Evolutionary conservation across 805 yeast genomes (phyloP).

Genomic region (Yarrowia deformans): DNA sequence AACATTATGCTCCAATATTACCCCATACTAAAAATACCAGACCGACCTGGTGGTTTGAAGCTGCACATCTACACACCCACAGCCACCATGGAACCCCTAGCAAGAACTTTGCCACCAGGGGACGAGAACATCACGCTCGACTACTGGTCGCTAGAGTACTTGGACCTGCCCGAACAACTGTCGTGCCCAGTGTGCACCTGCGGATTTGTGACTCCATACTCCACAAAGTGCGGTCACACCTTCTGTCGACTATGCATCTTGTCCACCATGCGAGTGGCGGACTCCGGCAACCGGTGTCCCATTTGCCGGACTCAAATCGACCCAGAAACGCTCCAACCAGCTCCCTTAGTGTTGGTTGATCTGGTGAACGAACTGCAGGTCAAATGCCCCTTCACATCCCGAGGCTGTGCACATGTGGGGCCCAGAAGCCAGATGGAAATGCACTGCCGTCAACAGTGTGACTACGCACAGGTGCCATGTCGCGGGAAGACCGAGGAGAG

Average conservation of each 20-base stretch:
- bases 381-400: slow-evolving; percentile 57
- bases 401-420: slow-evolving; percentile 67
- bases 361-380: slow-evolving; percentile 68
- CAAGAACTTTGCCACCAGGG: slow-evolving; percentile 21
- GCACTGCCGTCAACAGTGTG: slow-evolving; percentile 57
- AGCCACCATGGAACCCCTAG: slow-evolving; percentile 9
- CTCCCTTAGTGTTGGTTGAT: slow-evolving; percentile 66
- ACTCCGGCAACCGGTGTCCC: slow-evolving; percentile 35
- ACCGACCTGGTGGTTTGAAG: neutral
- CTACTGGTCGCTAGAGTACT: slow-evolving; percentile 47
- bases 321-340: slow-evolving; percentile 46
- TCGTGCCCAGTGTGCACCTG: slow-evolving; percentile 71
- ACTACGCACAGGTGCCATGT: slow-evolving; percentile 53
- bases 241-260: slow-evolving; percentile 64
- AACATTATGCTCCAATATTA: slow-evolving; percentile 23
- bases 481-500: slow-evolving; percentile 40
- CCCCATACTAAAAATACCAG: slow-evolving; percentile 19
- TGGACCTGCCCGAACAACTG: slow-evolving; percentile 46
- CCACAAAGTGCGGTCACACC: slow-evolving; percentile 73
- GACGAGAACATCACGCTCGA: slow-evolving; percentile 43
- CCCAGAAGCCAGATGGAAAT: slow-evolving; percentile 64
- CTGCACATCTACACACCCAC: neutral
- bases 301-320: slow-evolving; percentile 30
- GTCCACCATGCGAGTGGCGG: slow-evolving; percentile 42
- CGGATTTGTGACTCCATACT: slow-evolving; percentile 66